phyloP scores from a whole-genome alignment of 257 asterid genomes.

The Catharanthus roseus region DNA sequence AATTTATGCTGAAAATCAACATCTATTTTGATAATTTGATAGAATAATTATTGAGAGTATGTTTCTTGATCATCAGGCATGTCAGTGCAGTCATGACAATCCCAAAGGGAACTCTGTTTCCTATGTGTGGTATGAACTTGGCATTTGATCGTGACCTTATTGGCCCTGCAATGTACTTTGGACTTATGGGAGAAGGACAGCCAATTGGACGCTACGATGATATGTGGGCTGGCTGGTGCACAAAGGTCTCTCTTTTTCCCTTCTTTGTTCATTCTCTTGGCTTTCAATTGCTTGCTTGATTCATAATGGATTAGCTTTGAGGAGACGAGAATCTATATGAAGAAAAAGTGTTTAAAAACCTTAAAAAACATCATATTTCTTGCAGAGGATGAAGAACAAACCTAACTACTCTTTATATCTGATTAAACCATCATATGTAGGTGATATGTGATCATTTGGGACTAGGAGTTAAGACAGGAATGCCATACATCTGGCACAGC shows the following conservation, averaged over 20 bases:
- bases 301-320: no score
- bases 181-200: conserved; percentile 96
- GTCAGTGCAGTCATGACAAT: conserved; percentile 86
- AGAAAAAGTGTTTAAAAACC: no score
- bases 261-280: background rate
- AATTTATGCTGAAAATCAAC: no score
- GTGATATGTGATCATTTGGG: conserved; percentile 89
- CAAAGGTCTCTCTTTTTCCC: conserved; percentile 39
- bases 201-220: conserved; percentile 95
- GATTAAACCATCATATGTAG: conserved; percentile 20
- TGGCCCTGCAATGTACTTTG: conserved; percentile 93
- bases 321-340: no score
- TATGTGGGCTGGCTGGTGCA: conserved; percentile 99
- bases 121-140: conserved; percentile 94
- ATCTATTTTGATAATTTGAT: background rate
- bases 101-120: conserved; percentile 87
- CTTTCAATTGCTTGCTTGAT: background rate
- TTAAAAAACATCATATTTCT: no score
- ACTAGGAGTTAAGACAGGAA: conserved; percentile 78
- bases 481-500: conserved; percentile 95
- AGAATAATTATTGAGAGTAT: background rate
- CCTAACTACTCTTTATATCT: no score
- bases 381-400: no score
- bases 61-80: conserved; percentile 33
- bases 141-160: conserved; percentile 86